Conservation (phyloP, 495 filamentous ascomycete genomes). For the Xylaria scruposa region DNA sequence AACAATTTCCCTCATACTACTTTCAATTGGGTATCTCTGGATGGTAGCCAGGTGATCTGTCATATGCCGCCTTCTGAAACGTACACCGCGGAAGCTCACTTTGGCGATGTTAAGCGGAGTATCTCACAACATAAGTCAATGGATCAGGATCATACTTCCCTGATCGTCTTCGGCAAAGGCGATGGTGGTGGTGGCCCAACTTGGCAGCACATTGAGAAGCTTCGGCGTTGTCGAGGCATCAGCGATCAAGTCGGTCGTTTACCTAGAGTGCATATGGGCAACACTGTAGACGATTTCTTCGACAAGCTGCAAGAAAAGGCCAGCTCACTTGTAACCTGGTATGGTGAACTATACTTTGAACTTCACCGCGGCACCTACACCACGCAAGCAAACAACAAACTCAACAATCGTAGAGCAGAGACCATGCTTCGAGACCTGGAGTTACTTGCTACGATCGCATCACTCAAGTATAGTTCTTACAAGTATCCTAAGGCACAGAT, state of each 20-base stretch:
- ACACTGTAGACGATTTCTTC: slow-evolving; percentile 97
- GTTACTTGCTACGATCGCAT: slow-evolving; percentile 85
- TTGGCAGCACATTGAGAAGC: slow-evolving; percentile 92
- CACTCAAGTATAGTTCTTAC: slow-evolving; percentile 71
- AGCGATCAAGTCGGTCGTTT: slow-evolving; percentile 84
- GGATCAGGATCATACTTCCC: slow-evolving; percentile 84
- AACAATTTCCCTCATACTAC: slow-evolving; percentile 99
- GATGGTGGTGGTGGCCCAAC: slow-evolving; percentile 96
- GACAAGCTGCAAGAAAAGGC: slow-evolving; percentile 78
- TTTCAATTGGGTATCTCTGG: slow-evolving; percentile 95
- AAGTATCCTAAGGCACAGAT: slow-evolving; percentile 90
- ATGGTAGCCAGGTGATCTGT: slow-evolving; percentile 94
- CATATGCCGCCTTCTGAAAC: slow-evolving; percentile 96
- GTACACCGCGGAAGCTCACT: slow-evolving; percentile 92
- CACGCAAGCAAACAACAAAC: slow-evolving; percentile 96
- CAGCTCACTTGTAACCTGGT: slow-evolving; percentile 90
- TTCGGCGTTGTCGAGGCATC: slow-evolving; percentile 91
- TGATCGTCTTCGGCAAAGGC: slow-evolving; percentile 94
- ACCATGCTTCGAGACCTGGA: slow-evolving; percentile 86
- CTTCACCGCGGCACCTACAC: slow-evolving; percentile 96
- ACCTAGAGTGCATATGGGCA: slow-evolving; percentile 87
- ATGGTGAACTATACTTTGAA: slow-evolving; percentile 97
- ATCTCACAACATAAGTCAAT: slow-evolving; percentile 93
- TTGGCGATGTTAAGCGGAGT: slow-evolving; percentile 92
- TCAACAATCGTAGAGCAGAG: slow-evolving; percentile 87